Evolutionary conservation across 208 protist genomes (phyloP).

Genomic region (Trypanosoma melophagium): DNA sequence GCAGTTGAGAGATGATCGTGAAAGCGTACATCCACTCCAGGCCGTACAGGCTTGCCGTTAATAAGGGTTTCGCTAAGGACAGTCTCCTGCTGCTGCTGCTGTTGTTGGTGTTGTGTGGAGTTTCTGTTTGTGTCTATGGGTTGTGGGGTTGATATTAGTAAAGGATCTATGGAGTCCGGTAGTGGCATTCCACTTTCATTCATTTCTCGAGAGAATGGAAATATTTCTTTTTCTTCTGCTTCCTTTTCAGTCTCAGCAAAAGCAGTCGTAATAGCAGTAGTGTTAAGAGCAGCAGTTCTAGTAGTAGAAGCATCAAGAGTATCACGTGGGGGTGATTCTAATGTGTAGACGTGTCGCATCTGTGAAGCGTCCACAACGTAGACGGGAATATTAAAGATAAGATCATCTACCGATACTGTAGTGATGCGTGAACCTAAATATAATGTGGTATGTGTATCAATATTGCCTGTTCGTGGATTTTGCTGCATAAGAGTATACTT

Average conservation of each 20-base stretch:
- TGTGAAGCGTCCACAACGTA: conserved; percentile 52
- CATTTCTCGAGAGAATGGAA: too few species aligned
- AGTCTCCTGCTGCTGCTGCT: background rate
- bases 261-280: too few species aligned
- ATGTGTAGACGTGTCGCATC: conserved; percentile 60
- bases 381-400: conserved; percentile 67
- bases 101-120: too few species aligned
- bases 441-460: conserved; percentile 53
- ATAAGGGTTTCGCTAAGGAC: background rate
- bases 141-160: too few species aligned
- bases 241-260: background rate
- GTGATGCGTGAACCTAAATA: conserved; percentile 29
- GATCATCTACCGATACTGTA: conserved; percentile 29
- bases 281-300: background rate
- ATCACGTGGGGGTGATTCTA: conserved; percentile 37
- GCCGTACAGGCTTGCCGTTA: background rate
- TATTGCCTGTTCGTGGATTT: conserved; percentile 38
- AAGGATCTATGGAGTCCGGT: too few species aligned
- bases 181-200: too few species aligned
- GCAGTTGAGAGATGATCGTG: background rate
- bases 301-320: background rate
- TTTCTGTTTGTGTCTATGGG: too few species aligned
- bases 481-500: conserved; percentile 37
- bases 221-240: too few species aligned
- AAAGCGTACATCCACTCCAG: conserved; percentile 12